A percentile compares a stretch with the other conserved stretches of the same genome.
These are phyloP conservation scores for Hyaloraphidium curvatum DNA, from an alignment of 192 early-diverging fungal species.

Conservation along the genomic window DNA sequence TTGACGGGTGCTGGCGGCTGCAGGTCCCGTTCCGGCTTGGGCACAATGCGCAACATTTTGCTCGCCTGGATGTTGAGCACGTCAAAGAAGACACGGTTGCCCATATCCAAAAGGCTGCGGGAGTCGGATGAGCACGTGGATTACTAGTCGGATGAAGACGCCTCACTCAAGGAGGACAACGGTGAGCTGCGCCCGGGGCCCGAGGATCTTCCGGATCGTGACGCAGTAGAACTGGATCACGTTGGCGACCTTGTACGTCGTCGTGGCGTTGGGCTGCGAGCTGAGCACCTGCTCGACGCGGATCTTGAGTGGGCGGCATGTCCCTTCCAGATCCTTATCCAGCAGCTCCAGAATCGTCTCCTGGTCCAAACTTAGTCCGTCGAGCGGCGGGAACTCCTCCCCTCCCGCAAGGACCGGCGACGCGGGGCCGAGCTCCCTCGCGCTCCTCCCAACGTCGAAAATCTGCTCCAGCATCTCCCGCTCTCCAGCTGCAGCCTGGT, in stretches of 20 bases:
- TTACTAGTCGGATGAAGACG: conserved; percentile 4
- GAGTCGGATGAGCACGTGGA: background rate
- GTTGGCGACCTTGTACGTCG: conserved; percentile 44
- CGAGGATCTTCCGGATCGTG: conserved; percentile 41
- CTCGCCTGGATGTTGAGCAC: conserved; percentile 27
- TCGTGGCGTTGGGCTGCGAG: conserved; percentile 39
- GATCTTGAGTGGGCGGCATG: conserved; percentile 49
- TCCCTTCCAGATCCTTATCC: conserved; percentile 52
- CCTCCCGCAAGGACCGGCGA: conserved; percentile 6
- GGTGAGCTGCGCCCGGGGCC: conserved; percentile 25
- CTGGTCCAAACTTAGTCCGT: conserved; percentile 17
- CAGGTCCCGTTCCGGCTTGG: conserved; percentile 34
- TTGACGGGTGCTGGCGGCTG: conserved; percentile 38
- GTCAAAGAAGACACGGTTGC: conserved; percentile 35
- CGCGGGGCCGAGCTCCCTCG: background rate
- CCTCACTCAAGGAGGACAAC: conserved; percentile 34
- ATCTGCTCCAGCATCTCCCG: conserved; percentile 68
- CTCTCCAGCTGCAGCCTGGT: conserved; percentile 76
- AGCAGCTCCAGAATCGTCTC: conserved; percentile 28
- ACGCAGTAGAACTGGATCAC: conserved; percentile 56
- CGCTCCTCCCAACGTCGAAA: conserved; percentile 21
- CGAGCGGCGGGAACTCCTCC: conserved; percentile 10
- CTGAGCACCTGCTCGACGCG: conserved; percentile 61
- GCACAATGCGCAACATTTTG: conserved; percentile 20
- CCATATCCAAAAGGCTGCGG: conserved; percentile 27